Conservation (phyloP, 1,284 basidiomycete genomes). For the Leccinum angustisporum region DNA sequence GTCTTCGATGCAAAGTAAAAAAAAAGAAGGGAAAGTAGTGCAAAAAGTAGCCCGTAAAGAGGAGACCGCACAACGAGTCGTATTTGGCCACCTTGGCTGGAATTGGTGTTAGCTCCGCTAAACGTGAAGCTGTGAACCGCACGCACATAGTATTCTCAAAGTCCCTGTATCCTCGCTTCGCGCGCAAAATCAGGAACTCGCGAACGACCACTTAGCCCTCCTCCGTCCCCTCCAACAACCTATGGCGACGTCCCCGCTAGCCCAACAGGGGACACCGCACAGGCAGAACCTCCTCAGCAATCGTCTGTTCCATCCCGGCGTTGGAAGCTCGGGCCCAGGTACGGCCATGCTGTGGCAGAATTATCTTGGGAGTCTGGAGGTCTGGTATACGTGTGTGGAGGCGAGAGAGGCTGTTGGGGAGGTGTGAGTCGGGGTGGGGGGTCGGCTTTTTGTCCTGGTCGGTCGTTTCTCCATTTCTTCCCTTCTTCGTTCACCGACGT, state of each 20-base stretch:
- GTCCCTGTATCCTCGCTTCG: constrained; percentile 89
- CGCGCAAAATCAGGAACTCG: constrained; percentile 81
- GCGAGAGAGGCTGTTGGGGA: no score
- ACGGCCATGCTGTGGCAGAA: constrained; percentile 74
- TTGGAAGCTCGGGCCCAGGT: constrained; percentile 82
- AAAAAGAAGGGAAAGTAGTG: constrained; percentile 95
- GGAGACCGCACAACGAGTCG: constrained; percentile 87
- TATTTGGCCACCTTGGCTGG: constrained; percentile 89
- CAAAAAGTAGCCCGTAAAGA: constrained; percentile 90
- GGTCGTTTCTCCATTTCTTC: no score
- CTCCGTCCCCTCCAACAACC: constrained; percentile 61
- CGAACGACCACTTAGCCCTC: constrained; percentile 69
- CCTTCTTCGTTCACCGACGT: no score
- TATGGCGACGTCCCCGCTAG: constrained; percentile 43
- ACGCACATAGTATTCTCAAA: constrained; percentile 79
- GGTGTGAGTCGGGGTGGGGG: no score
- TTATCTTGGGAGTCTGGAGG: no score
- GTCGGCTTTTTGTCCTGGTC: no score
- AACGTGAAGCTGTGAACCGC: rapidly evolving
- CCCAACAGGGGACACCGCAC: constrained; percentile 18
- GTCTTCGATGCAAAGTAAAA: constrained; percentile 27
- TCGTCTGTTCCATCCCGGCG: constrained; percentile 19
- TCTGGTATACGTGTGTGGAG: no score
- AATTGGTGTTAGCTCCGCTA: background rate
- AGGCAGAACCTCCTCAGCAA: constrained; percentile 10